These are phyloP conservation scores for Rubroboletus pulcherrimus DNA, from an alignment of 768 basidiomycete genomes.

Conservation along the genomic window DNA sequence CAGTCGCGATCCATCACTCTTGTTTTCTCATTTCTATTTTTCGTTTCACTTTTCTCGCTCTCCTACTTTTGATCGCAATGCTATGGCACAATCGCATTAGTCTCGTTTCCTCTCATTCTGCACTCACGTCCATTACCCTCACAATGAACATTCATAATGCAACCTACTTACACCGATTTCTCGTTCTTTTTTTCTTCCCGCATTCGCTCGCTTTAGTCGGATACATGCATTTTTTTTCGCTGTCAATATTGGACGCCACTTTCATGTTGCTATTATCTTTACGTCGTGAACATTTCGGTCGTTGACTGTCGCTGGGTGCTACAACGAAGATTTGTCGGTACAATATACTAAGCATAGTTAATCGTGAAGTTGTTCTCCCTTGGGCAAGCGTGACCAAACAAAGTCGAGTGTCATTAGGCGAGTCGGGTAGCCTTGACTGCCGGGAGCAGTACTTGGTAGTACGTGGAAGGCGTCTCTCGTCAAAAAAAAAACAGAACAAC, in stretches of 20 bases:
- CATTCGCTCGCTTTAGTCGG: conserved; percentile 22
- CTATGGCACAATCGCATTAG: conserved; percentile 36
- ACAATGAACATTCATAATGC: conserved; percentile 38
- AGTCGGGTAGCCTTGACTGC: neutral
- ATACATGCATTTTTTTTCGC: conserved; percentile 26
- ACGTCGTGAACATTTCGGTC: conserved; percentile 4
- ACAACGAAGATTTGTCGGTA: conserved; percentile 9
- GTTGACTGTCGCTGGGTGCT: neutral
- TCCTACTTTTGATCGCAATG: conserved; percentile 31
- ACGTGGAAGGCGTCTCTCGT: neutral
- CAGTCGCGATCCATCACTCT: conserved; percentile 7
- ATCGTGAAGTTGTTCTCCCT: neutral
- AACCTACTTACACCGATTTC: conserved; percentile 25
- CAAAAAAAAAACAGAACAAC: conserved; percentile 11
- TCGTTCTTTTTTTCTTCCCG: conserved; percentile 17
- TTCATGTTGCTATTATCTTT: conserved; percentile 20
- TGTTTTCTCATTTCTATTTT: neutral
- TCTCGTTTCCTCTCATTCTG: conserved; percentile 23
- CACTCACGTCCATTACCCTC: conserved; percentile 32
- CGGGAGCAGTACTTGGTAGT: neutral
- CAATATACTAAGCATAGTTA: conserved; percentile 11
- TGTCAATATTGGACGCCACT: conserved; percentile 29
- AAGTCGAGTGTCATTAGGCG: neutral
- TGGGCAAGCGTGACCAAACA: conserved; percentile 31
- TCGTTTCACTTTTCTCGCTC: conserved; percentile 6